Evolutionary conservation across 257 asterid genomes (phyloP), one percentile per base, ranked within the genome.

Genomic region (Leonotis leonurus): DNA sequence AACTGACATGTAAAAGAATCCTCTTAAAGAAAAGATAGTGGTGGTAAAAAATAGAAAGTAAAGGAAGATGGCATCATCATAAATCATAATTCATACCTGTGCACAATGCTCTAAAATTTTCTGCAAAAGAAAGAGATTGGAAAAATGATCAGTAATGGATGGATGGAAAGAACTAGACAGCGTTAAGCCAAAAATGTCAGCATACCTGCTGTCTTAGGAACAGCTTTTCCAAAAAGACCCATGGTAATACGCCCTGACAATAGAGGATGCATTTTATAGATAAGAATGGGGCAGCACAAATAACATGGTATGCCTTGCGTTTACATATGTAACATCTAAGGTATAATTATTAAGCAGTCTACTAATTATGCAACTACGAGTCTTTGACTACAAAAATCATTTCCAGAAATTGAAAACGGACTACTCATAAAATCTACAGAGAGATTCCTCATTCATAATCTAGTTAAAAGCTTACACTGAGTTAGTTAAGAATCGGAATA

Each of bases 221-320:
- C 99, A 50, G 97, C 74, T 45, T 89, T 85, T 8, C 97, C 99
- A 67, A 83, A 92, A 68, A 92, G 97, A 59, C 99, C 99, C 75
- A 89, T 85, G 20, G 88, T 82, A 61, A 92, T 60, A 58, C 95
- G 96, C 33, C 99, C 97, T 91, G 84, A 66, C 46, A 79, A 60
- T n/a, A 71, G 45, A 56, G 6, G 62, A 39, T 41, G 56, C 13
- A 21, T 59, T 54, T 21, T 29, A 35, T 6, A 33, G 6, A 40
- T 56, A 21, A 67, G 56, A 30, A 22, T 13, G 39, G 22, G 33
- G 63, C 35, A 25, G 10, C 21, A 24, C 14, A 26, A 7, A 2
- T 8, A 40, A 14, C 22, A 27, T 10, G 55, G 12, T 37, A 37
- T 22, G 22, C 35, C 17, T 36, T 37, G 64, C 14, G 39, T 57